A percentile compares a stretch with the other conserved stretches of the same genome.
Evolutionary conservation across 2,329 filamentous ascomycete species (phyloP).

Genomic region (Myriosclerotinia scirpicola): DNA sequence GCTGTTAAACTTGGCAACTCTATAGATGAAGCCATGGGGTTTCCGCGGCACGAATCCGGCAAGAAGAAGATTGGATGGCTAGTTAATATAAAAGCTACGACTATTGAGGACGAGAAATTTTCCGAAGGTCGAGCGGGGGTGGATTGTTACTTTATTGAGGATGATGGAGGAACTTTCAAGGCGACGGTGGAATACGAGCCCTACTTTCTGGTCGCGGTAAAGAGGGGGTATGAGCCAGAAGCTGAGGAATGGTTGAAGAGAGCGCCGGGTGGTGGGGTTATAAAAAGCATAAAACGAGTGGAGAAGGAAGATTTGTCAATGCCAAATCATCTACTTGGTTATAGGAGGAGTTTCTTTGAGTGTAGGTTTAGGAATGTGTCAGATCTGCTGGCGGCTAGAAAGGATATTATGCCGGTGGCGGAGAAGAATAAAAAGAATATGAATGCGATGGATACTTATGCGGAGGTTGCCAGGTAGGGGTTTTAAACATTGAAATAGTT

Average conservation of each 20-base stretch:
- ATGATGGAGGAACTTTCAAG: constrained; percentile 84
- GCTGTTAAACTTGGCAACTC: constrained; percentile 76
- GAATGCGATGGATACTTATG: constrained; percentile 97
- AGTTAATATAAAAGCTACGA: constrained; percentile 89
- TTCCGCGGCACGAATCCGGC: constrained; percentile 85
- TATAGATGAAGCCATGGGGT: constrained; percentile 96
- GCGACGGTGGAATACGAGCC: constrained; percentile 95
- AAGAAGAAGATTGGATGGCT: constrained; percentile 85
- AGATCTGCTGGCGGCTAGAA: constrained; percentile 81
- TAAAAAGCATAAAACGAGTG: constrained; percentile 74
- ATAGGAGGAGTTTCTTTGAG: constrained; percentile 83
- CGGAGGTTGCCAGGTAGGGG: constrained; percentile 83
- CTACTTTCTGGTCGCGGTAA: constrained; percentile 90
- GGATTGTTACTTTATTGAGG: constrained; percentile 96
- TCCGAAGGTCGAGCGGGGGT: constrained; percentile 84
- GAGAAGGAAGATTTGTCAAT: constrained; percentile 93
- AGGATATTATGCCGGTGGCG: constrained; percentile 82
- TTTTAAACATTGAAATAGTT: not conserved
- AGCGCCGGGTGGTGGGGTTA: constrained; percentile 73
- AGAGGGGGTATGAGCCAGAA: constrained; percentile 83
- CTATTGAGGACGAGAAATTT: constrained; percentile 78
- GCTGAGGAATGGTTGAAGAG: constrained; percentile 93
- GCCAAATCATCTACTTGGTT: constrained; percentile 94
- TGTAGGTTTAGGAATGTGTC: constrained; percentile 83
- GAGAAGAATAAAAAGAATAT: constrained; percentile 96